These are phyloP conservation scores for Backusella tuberculispora DNA, from an alignment of 192 early-diverging fungal genomes.

Conservation along the genomic window DNA sequence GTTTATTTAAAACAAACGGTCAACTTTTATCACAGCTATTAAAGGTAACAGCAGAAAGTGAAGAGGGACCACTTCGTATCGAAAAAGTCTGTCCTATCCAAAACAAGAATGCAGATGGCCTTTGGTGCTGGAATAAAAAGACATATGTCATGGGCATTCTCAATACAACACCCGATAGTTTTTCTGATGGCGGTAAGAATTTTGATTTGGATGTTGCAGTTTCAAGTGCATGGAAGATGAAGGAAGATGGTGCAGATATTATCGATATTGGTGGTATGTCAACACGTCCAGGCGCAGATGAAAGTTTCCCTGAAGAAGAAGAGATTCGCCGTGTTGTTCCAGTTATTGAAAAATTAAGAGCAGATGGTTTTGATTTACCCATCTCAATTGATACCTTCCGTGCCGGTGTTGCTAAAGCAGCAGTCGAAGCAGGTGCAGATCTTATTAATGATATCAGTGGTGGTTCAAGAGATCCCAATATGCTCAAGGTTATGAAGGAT, in stretches of 20 bases:
- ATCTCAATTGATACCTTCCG: conserved; percentile 96
- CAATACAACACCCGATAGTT: conserved; percentile 96
- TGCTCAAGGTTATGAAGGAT: conserved; percentile 81
- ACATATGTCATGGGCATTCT: conserved; percentile 96
- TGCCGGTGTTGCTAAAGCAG: conserved; percentile 80
- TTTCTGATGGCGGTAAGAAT: conserved; percentile 90
- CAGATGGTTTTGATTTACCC: conserved; percentile 60
- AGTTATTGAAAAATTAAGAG: conserved; percentile 78
- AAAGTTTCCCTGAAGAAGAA: conserved; percentile 73
- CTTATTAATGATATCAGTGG: conserved; percentile 96
- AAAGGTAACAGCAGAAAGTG: conserved; percentile 48
- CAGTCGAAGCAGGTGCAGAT: conserved; percentile 90
- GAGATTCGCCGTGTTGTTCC: conserved; percentile 87
- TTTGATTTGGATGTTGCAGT: conserved; percentile 66
- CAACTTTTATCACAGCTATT: conserved; percentile 68
- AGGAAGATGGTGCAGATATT: conserved; percentile 82
- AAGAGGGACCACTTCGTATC: conserved; percentile 45
- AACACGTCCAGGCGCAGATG: conserved; percentile 84
- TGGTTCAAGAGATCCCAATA: conserved; percentile 76
- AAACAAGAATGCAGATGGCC: conserved; percentile 16
- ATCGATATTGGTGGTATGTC: conserved; percentile 97
- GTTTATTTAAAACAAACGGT: conserved; percentile 74
- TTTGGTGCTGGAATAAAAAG: conserved; percentile 65
- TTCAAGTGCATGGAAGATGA: conserved; percentile 66
- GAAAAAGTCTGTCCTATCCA: conserved; percentile 59